phyloP scores from a whole-genome alignment of 306 rosid species.

The Canavalia ensiformis region DNA sequence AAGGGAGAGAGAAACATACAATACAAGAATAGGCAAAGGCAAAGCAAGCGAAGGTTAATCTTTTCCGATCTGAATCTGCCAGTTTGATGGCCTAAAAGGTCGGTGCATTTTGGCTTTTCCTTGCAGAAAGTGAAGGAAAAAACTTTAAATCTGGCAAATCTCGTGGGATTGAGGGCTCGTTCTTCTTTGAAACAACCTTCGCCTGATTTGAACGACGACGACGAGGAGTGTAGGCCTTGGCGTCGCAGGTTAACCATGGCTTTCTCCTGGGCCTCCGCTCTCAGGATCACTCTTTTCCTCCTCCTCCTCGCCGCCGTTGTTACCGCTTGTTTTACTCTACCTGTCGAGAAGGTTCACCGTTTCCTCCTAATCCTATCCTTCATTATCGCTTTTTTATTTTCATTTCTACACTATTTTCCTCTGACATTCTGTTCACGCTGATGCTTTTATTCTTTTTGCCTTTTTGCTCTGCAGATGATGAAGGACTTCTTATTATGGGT shows the following conservation, averaged over 20 bases:
- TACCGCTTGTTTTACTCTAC: constrained; percentile 82
- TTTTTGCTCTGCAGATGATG: constrained; percentile 64
- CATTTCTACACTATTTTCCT: not conserved
- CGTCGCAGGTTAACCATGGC: constrained; percentile 76
- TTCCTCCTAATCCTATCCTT: constrained; percentile 25
- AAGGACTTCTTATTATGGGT: constrained; percentile 95
- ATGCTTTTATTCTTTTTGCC: not conserved
- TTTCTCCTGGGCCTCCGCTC: constrained; percentile 70
- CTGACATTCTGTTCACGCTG: not conserved
- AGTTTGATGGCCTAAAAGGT: constrained; percentile 42
- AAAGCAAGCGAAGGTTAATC: not conserved
- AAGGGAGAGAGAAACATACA: not conserved
- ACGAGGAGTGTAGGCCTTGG: constrained; percentile 82
- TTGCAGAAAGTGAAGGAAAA: not conserved
- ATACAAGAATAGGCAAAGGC: not conserved
- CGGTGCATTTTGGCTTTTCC: not conserved
- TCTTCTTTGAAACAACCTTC: constrained; percentile 74
- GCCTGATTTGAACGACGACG: constrained; percentile 58
- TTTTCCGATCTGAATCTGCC: not conserved
- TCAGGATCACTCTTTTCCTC: constrained; percentile 75
- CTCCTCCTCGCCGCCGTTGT: constrained; percentile 71
- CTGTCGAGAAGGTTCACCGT: constrained; percentile 76
- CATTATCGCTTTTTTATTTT: not conserved
- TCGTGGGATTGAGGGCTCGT: constrained; percentile 85
- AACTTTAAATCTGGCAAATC: constrained; percentile 77